These are phyloP conservation scores for Yamadazyma sp. DNA, from an alignment of 805 yeast genomes.

Conservation along the genomic window DNA sequence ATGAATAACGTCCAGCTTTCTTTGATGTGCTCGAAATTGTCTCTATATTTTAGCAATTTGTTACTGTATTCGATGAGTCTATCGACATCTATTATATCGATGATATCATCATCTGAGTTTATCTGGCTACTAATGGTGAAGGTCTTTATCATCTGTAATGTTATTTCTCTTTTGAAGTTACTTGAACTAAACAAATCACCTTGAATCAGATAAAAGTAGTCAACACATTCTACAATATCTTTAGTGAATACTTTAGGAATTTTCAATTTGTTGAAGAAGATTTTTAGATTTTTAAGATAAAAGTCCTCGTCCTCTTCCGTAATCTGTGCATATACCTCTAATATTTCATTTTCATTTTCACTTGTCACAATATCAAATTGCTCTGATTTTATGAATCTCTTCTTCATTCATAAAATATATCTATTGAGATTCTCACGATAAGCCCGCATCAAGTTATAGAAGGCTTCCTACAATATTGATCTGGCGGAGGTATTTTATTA, in stretches of 20 bases:
- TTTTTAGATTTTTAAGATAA: slow-evolving; percentile 22
- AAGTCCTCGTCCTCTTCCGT: slow-evolving; percentile 25
- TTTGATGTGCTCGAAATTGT: slow-evolving; percentile 24
- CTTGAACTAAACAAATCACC: slow-evolving; percentile 13
- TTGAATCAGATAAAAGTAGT: slow-evolving; percentile 27
- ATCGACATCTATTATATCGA: slow-evolving; percentile 41
- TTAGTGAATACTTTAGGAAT: slow-evolving; percentile 30
- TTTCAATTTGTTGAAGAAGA: slow-evolving; percentile 19
- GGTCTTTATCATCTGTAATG: slow-evolving; percentile 6
- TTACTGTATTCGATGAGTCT: slow-evolving; percentile 28
- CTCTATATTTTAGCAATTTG: slow-evolving; percentile 30
- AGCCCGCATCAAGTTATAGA: too few relatives aligned
- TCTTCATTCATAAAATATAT: too few relatives aligned
- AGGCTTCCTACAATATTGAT: too few relatives aligned
- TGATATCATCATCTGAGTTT: slow-evolving; percentile 17
- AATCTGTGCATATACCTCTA: slow-evolving; percentile 27
- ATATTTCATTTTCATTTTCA: slow-evolving; percentile 32
- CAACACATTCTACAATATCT: slow-evolving; percentile 30
- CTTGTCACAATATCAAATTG: slow-evolving; percentile 16
- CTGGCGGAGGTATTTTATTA: too few relatives aligned
- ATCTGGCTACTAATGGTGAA: slow-evolving; percentile 24
- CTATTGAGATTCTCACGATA: slow-evolving; percentile 5
- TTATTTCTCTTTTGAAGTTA: slow-evolving; percentile 6
- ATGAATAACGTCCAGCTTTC: slow-evolving; percentile 36
- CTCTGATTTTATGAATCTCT: slow-evolving; percentile 5